phyloP scores from a whole-genome alignment of 495 filamentous ascomycete species.

The Halenospora varia region DNA sequence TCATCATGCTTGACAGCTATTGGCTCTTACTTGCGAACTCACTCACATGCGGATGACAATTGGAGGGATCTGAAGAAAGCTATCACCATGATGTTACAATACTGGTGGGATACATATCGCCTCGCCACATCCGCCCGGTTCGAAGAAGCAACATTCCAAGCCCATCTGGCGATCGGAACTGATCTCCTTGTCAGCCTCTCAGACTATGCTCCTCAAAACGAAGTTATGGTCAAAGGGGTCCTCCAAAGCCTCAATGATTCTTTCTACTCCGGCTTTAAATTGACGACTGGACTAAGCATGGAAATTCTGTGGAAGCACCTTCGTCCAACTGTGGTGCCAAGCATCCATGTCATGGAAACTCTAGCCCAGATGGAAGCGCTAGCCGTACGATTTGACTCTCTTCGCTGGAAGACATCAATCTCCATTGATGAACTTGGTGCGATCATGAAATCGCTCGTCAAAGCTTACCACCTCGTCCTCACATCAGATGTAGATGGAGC shows the following conservation, averaged over 20 bases:
- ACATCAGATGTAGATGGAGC: conserved; percentile 37
- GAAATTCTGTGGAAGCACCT: conserved; percentile 74
- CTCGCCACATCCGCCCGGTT: conserved; percentile 38
- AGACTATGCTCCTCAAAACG: not conserved
- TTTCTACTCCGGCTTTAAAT: conserved; percentile 48
- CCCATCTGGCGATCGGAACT: conserved; percentile 36
- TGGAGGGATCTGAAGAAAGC: conserved; percentile 26
- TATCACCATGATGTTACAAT: conserved; percentile 44
- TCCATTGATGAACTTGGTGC: conserved; percentile 37
- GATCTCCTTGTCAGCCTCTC: conserved; percentile 9
- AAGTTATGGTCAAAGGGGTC: not conserved
- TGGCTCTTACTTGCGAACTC: conserved; percentile 29
- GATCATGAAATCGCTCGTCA: conserved; percentile 47
- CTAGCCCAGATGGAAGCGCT: conserved; percentile 60
- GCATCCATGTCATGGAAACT: conserved; percentile 41
- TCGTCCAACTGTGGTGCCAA: conserved; percentile 49
- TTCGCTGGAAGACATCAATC: conserved; percentile 48
- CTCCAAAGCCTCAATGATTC: conserved; percentile 14
- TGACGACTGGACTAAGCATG: conserved; percentile 79
- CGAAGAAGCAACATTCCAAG: conserved; percentile 51
- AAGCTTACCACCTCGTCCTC: conserved; percentile 45
- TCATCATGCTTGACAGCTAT: conserved; percentile 24
- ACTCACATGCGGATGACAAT: conserved; percentile 17
- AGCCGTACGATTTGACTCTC: conserved; percentile 68
- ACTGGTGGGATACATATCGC: conserved; percentile 55